phyloP scores from a whole-genome alignment of 352 stramenopile species.

The Pythium rhizo-oryzae region DNA sequence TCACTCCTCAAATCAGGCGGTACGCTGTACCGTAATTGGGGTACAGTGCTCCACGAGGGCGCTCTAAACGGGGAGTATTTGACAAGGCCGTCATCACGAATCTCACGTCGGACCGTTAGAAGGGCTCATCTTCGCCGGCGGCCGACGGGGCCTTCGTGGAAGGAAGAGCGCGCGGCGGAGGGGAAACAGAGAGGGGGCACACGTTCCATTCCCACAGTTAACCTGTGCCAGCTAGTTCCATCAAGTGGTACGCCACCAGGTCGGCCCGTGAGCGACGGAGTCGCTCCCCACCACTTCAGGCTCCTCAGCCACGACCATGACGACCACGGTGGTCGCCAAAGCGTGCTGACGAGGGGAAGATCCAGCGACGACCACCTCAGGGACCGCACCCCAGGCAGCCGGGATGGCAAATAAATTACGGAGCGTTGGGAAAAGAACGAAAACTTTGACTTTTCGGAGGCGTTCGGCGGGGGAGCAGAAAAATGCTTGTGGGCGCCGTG shows the following conservation, averaged over 20 bases:
- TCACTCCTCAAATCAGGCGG: conserved; percentile 1
- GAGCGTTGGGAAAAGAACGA: background rate
- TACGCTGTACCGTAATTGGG: conserved; percentile 8
- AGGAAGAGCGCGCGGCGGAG: no score
- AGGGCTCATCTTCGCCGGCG: no score
- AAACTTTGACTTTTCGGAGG: conserved; percentile 8
- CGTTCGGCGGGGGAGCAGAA: background rate
- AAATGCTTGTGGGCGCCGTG: conserved; percentile 16
- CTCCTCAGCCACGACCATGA: no score
- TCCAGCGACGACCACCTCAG: background rate
- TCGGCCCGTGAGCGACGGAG: no score
- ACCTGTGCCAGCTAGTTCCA: no score
- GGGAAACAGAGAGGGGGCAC: no score
- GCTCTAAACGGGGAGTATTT: background rate
- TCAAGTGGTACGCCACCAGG: no score
- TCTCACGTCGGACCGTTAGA: no score
- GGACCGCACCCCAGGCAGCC: background rate
- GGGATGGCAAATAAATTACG: conserved; percentile 11
- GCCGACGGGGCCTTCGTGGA: no score
- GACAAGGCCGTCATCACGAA: no score
- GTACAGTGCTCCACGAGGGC: background rate
- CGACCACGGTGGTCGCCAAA: background rate
- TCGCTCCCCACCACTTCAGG: no score
- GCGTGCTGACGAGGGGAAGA: background rate
- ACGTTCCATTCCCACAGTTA: no score